These are phyloP conservation scores for Aspergillus thermomutatus DNA, from an alignment of 2,329 filamentous ascomycete species.

Conservation along the genomic window DNA sequence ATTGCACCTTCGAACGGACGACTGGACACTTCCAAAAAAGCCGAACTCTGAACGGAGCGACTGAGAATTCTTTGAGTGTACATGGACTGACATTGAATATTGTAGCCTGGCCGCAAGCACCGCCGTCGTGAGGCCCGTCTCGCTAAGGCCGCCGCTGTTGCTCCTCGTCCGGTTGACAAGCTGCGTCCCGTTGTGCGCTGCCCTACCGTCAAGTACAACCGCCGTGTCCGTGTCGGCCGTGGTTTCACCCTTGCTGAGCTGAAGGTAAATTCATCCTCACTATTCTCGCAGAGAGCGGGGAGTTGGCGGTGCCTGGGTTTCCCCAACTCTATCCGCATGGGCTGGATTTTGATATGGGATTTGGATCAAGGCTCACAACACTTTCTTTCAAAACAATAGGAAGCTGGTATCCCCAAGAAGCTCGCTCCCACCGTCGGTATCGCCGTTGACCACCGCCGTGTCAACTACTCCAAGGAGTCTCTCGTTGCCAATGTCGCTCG, in stretches of 20 bases:
- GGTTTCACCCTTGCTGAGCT: conserved; percentile 97
- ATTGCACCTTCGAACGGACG: conserved; percentile 12
- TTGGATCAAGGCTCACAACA: conserved; percentile 15
- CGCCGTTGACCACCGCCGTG: conserved; percentile 90
- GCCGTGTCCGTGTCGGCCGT: conserved; percentile 90
- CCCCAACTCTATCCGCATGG: background rate
- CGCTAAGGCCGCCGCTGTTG: conserved; percentile 90
- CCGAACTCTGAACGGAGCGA: background rate
- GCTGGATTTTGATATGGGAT: background rate
- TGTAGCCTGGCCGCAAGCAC: conserved; percentile 92
- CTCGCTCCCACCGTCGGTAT: conserved; percentile 96
- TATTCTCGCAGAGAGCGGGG: background rate
- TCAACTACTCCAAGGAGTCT: conserved; percentile 95
- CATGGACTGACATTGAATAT: conserved; percentile 32
- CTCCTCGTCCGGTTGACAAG: conserved; percentile 95
- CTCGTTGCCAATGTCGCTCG: conserved; percentile 93
- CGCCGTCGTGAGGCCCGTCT: conserved; percentile 86
- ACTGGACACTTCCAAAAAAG: conserved; percentile 2
- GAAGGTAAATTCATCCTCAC: conserved; percentile 65
- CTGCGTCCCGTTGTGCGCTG: conserved; percentile 95
- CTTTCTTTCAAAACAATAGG: conserved; percentile 52
- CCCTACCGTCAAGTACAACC: conserved; percentile 99
- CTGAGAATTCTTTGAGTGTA: background rate
- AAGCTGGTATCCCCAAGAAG: conserved; percentile 91
- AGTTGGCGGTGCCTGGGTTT: background rate